Conservation (phyloP, 352 stramenopile species). For the Globisporangium cylindrosporum region DNA sequence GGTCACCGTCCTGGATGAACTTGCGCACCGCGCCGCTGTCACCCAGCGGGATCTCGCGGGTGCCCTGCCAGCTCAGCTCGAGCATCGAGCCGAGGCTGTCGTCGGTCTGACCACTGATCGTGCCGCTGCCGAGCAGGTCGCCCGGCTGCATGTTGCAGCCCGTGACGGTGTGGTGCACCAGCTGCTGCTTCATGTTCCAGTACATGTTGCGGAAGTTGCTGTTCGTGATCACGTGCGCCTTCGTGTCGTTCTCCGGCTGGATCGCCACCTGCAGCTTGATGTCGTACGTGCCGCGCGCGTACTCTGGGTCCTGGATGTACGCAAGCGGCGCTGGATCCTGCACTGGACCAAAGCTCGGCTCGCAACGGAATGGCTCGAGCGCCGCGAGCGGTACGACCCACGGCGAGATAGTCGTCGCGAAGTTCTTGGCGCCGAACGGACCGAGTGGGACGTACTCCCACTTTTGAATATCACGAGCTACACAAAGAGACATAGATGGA, state of each 20-base stretch:
- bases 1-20: constrained; percentile 95
- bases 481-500: not conserved
- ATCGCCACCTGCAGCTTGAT: constrained; percentile 82
- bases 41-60: constrained; percentile 68
- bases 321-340: constrained; percentile 87
- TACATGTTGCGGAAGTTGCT: constrained; percentile 97
- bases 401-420: constrained; percentile 94
- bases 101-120: constrained; percentile 90
- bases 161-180: constrained; percentile 96
- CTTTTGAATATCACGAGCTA: constrained; percentile 90
- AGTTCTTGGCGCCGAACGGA: constrained; percentile 97
- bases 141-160: constrained; percentile 96
- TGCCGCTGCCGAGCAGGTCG: constrained; percentile 93
- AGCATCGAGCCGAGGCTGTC: constrained; percentile 94
- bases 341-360: constrained; percentile 89
- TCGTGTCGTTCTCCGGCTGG: constrained; percentile 51
- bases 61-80: constrained; percentile 95
- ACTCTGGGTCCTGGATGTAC: constrained; percentile 93
- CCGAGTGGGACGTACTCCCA: constrained; percentile 98
- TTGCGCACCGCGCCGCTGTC: constrained; percentile 81
- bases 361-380: constrained; percentile 90
- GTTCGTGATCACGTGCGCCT: constrained; percentile 74
- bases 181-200: constrained; percentile 97
- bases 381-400: constrained; percentile 96
- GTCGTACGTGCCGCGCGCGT: constrained; percentile 86